These are phyloP conservation scores for Auricularia sp. DNA, from an alignment of 768 basidiomycete species.

Conservation along the genomic window DNA sequence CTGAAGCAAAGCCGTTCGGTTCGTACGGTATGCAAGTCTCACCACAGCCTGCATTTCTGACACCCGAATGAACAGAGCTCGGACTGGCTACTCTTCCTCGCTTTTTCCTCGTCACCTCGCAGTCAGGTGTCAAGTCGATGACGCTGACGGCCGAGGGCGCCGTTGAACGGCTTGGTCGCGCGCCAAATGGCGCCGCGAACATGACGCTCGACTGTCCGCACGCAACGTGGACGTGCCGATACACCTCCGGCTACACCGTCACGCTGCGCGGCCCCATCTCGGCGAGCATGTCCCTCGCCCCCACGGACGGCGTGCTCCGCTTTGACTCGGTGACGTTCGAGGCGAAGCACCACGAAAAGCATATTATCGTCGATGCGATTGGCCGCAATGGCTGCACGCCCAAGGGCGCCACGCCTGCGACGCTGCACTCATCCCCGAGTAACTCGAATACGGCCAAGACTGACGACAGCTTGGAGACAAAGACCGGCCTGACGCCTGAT, in stretches of 20 bases:
- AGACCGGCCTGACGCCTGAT: conserved; percentile 1
- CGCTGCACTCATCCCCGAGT: conserved; percentile 7
- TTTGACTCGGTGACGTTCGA: conserved; percentile 71
- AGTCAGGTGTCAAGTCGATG: conserved; percentile 81
- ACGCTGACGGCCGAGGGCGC: conserved; percentile 69
- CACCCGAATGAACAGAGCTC: conserved; percentile 45
- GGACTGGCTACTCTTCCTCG: conserved; percentile 70
- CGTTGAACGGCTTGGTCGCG: conserved; percentile 48
- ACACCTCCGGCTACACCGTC: conserved; percentile 69
- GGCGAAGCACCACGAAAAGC: conserved; percentile 64
- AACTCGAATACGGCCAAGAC: conserved; percentile 6
- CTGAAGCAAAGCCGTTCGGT: conserved; percentile 82
- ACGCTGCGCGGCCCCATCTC: conserved; percentile 67
- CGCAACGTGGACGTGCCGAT: conserved; percentile 76
- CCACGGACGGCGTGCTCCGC: conserved; percentile 34
- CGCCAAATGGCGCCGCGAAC: conserved; percentile 14
- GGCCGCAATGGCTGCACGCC: conserved; percentile 18
- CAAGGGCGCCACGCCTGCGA: conserved; percentile 37
- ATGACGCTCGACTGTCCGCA: conserved; percentile 54
- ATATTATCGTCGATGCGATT: conserved; percentile 37
- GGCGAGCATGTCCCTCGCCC: conserved; percentile 42
- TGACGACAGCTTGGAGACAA: conserved; percentile 1
- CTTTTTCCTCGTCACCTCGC: conserved; percentile 76
- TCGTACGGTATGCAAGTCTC: conserved; percentile 18
- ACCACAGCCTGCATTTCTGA: not conserved